Evolutionary conservation across 495 filamentous ascomycete species (phyloP), one percentile per base, ranked within the genome.

Genomic region (Venustampulla echinocandica): DNA sequence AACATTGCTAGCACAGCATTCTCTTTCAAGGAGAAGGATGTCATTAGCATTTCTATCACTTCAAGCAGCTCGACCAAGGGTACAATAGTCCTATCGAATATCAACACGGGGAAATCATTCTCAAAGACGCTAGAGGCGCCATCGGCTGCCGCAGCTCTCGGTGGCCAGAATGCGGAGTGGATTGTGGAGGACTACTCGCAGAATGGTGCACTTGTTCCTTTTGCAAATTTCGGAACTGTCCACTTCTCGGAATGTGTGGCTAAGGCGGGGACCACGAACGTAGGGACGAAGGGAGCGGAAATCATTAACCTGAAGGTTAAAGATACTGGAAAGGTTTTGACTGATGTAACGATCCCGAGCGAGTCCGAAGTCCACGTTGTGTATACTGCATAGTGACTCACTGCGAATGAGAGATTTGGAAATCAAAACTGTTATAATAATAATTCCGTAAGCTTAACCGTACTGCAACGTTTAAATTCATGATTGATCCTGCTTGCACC

Each of bases 81-180:
- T 25, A 64, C 69, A n/a, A 77, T 70, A 9, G 69, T 67, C 4
- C 64, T 84, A 38, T 63, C 74, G 48, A 82, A 84, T 55, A 46
- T 60, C 37, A 69, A 66, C 1, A 77, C 69, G 5, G 76, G 77
- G n/a, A 48, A 74, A 52, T 68, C 46, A 5, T 77, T 76, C 17
- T 68, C 68, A 22, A 66, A 77, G 57, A 69, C 64, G 1, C 66
- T 82, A 33, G 63, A 57, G 2, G 64, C 46, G 6, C 51, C 50
- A 1, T 9, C 19, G n/a, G 28, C 42, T 1, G 11, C 25, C 18
- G 22, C 37, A 6, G 20, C 17, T 11, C 53, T 56, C 1, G 48
- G 48, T 4, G 53, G 53, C 15, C 17, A 46, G 44, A 62, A 65
- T 42, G 60, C 58, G 21, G 64, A 64, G 30, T 67, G 66, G 64